phyloP scores from a whole-genome alignment of 352 stramenopile species.

The Globisporangium acanthophoron region DNA sequence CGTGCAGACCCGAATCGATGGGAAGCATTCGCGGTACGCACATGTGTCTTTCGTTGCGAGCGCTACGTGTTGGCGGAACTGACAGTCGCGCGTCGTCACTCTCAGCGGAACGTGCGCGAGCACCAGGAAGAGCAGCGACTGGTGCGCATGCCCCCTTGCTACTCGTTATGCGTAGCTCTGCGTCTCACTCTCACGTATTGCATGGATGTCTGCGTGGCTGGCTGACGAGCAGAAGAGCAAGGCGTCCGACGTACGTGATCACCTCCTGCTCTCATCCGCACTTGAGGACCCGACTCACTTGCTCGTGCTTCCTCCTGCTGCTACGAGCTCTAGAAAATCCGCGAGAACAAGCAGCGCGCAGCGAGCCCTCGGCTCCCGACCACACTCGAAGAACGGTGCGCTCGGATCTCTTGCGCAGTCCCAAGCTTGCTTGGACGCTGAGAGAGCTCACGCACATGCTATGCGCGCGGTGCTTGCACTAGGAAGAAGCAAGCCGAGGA shows the following conservation, averaged over 20 bases:
- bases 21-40: slow-evolving; percentile 42
- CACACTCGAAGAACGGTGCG: slow-evolving; percentile 25
- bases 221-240: slow-evolving; percentile 23
- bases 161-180: not conserved
- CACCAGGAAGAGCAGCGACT: slow-evolving; percentile 12
- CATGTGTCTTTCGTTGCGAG: not conserved
- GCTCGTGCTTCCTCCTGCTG: not conserved
- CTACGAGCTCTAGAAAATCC: slow-evolving; percentile 38
- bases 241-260: slow-evolving; percentile 20
- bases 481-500: slow-evolving; percentile 64
- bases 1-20: slow-evolving; percentile 48
- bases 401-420: not conserved
- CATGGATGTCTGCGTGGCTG: not conserved
- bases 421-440: not conserved
- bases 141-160: not conserved
- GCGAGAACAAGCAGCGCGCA: slow-evolving; percentile 46
- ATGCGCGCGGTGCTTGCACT: slow-evolving; percentile 12
- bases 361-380: slow-evolving; percentile 18
- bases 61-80: not conserved
- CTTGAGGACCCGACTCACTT: not conserved
- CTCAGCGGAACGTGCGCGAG: slow-evolving; percentile 17
- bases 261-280: not conserved
- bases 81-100: not conserved
- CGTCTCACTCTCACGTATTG: not conserved
- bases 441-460: not conserved